Conservation (phyloP, 192 early-diverging fungal species). For the Bifiguratus adelaidae region DNA sequence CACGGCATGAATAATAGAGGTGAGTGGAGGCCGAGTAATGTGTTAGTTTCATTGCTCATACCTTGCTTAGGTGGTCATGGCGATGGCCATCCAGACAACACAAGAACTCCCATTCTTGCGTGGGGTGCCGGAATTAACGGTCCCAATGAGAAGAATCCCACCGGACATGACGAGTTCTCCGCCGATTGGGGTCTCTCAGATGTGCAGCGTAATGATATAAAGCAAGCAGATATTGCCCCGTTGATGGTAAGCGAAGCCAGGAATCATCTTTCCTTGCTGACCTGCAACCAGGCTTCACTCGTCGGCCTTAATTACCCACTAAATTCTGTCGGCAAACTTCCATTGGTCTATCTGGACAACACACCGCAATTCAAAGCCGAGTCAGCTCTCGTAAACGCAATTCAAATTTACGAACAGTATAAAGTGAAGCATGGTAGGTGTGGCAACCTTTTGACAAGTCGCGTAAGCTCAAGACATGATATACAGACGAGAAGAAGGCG, state of each 20-base stretch:
- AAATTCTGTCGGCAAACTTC: conserved; percentile 90
- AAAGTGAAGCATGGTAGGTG: conserved; percentile 60
- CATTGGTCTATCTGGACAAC: conserved; percentile 65
- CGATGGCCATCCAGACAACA: conserved; percentile 93
- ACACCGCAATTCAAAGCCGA: conserved; percentile 63
- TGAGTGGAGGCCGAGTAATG: conserved; percentile 1
- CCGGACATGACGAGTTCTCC: conserved; percentile 73
- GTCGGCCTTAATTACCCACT: conserved; percentile 82
- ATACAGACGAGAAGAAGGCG: conserved; percentile 52
- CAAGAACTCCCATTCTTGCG: conserved; percentile 84
- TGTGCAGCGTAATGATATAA: conserved; percentile 68
- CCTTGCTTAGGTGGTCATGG: conserved; percentile 66
- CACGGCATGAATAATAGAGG: conserved; percentile 94
- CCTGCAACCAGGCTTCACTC: conserved; percentile 49
- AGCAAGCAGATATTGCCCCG: conserved; percentile 94
- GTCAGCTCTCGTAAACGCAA: conserved; percentile 71
- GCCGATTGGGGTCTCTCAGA: conserved; percentile 53
- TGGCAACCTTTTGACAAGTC: background rate
- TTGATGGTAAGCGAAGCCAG: conserved; percentile 56
- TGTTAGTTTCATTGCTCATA: background rate
- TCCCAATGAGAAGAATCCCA: conserved; percentile 35
- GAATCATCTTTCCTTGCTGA: background rate
- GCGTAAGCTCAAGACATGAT: background rate
- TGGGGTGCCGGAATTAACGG: conserved; percentile 88
- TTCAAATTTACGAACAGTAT: conserved; percentile 79